phyloP scores from a whole-genome alignment of 169 alveolate species.

The Plasmodium vinckei region DNA sequence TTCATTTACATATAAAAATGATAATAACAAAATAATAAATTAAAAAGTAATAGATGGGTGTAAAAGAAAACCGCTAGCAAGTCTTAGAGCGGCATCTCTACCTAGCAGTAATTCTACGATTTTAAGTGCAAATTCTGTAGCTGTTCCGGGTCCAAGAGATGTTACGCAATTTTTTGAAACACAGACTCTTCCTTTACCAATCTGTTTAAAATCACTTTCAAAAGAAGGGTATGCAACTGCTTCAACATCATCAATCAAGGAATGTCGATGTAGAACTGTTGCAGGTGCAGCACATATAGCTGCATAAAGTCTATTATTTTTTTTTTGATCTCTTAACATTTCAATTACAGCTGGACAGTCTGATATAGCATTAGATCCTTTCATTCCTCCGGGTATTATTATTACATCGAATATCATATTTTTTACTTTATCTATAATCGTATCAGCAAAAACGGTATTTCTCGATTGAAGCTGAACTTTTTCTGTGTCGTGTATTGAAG shows the following conservation, averaged over 20 bases:
- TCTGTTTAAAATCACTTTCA: conserved; percentile 80
- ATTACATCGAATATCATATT: conserved; percentile 78
- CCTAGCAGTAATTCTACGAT: conserved; percentile 83
- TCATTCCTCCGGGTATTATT: conserved; percentile 86
- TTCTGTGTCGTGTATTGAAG: conserved; percentile 60
- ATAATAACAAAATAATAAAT: conserved; percentile 1
- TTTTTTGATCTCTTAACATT: conserved; percentile 81
- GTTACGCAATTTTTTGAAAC: conserved; percentile 84
- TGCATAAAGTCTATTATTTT: conserved; percentile 81
- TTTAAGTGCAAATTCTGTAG: conserved; percentile 84
- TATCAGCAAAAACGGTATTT: conserved; percentile 78
- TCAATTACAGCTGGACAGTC: conserved; percentile 49
- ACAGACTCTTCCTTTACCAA: conserved; percentile 83
- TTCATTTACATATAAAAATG: neutral
- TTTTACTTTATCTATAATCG: conserved; percentile 77
- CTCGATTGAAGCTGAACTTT: conserved; percentile 61
- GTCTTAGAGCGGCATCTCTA: conserved; percentile 44
- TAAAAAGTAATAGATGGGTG: conserved; percentile 65
- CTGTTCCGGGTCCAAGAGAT: conserved; percentile 86
- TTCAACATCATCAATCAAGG: conserved; percentile 85
- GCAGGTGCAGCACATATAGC: conserved; percentile 89
- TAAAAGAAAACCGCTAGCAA: conserved; percentile 56
- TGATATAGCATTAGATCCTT: conserved; percentile 78
- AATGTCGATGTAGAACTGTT: conserved; percentile 81
- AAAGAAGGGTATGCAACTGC: conserved; percentile 83